These are phyloP conservation scores for Porcisia deanei DNA, from an alignment of 208 protist genomes.

Conservation along the genomic window DNA sequence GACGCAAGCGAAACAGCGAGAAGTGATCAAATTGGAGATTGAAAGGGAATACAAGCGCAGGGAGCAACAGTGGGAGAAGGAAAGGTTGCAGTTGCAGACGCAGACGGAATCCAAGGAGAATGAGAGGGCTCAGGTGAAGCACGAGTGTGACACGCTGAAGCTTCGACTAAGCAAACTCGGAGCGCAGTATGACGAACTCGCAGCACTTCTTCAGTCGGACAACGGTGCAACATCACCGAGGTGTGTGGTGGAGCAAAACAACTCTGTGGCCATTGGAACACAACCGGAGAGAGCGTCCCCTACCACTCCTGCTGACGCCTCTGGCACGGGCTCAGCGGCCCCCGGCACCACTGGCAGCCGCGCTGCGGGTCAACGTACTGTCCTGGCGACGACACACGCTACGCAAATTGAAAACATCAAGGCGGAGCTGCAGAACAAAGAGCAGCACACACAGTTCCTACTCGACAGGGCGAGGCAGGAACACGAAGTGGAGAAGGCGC, in stretches of 20 bases:
- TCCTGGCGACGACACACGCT: constrained; percentile 18
- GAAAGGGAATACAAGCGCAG: constrained; percentile 23
- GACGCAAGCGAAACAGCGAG: constrained; percentile 18
- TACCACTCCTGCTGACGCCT: not conserved
- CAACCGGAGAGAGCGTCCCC: not conserved
- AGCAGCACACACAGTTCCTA: constrained; percentile 30
- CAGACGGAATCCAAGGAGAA: constrained; percentile 36
- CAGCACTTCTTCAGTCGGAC: constrained; percentile 21
- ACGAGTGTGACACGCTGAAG: constrained; percentile 26
- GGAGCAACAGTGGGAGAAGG: constrained; percentile 28
- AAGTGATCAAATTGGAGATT: constrained; percentile 32
- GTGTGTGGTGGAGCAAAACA: not conserved
- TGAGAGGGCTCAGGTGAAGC: constrained; percentile 27
- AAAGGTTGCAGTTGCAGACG: constrained; percentile 32
- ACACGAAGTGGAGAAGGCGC: constrained; percentile 46
- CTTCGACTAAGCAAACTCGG: constrained; percentile 21
- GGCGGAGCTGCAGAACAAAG: constrained; percentile 43
- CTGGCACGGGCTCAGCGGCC: not conserved
- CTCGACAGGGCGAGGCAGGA: constrained; percentile 29
- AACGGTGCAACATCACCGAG: not conserved
- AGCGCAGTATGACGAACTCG: constrained; percentile 32
- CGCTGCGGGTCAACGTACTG: constrained; percentile 15
- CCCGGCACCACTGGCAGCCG: not conserved
- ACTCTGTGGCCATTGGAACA: not conserved
- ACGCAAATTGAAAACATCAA: constrained; percentile 38